These are phyloP conservation scores for Starmerella vitae DNA, from an alignment of 805 yeast species.

Conservation along the genomic window DNA sequence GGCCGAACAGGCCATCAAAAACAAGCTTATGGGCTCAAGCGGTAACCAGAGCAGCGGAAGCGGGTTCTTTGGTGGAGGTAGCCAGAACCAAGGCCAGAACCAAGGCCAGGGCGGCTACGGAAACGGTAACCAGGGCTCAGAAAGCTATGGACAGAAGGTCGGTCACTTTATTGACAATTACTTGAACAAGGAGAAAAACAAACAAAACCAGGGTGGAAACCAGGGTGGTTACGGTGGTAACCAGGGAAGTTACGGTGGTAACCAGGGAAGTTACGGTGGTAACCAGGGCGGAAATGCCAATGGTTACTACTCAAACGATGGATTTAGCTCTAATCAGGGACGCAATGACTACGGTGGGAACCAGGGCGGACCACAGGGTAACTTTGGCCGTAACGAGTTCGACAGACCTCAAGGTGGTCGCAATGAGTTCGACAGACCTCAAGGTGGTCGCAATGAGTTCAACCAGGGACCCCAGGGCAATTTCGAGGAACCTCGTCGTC, in stretches of 20 bases:
- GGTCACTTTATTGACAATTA: slow-evolving; percentile 12
- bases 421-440: neutral
- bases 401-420: too few species aligned
- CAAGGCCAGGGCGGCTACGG: slow-evolving; percentile 2
- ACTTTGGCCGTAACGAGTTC: slow-evolving; percentile 4
- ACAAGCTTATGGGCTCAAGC: slow-evolving; percentile 2
- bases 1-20: slow-evolving; percentile 9
- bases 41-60: neutral
- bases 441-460: slow-evolving; percentile 2
- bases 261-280: slow-evolving; percentile 3
- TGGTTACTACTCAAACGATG: too few species aligned
- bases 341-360: neutral
- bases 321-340: neutral
- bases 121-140: slow-evolving; percentile 2
- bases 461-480: slow-evolving; percentile 2
- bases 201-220: neutral
- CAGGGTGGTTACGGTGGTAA: neutral
- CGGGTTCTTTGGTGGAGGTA: slow-evolving; percentile 1
- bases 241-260: neutral
- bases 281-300: neutral
- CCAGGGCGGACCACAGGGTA: slow-evolving; percentile 9
- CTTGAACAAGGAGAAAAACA: slow-evolving; percentile 7
- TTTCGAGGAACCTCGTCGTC: slow-evolving; percentile 1
- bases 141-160: slow-evolving; percentile 1
- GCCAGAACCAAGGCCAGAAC: slow-evolving; percentile 4